Evolutionary conservation across 352 stramenopile genomes (phyloP), one percentile per base, ranked within the genome.

Genomic region (Phytopythium ostracodes): DNA sequence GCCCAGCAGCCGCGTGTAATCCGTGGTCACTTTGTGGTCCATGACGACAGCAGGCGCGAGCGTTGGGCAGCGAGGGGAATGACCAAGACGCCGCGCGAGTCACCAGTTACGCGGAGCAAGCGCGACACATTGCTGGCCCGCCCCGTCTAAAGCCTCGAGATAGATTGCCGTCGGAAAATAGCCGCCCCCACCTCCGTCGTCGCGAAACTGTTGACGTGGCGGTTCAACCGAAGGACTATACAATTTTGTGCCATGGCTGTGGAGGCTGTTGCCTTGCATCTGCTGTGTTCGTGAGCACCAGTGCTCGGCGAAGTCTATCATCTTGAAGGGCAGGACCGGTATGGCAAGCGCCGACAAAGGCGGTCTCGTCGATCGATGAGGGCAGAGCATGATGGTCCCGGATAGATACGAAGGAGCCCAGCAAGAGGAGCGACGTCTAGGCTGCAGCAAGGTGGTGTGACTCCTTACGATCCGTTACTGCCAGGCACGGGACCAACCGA

Each of bases 1-100:
- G 36, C 70, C 80, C 11, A 89, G 75, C 62, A 90, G 65, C 35
- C 85, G 79, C 29, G 85, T 94, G 74, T 94, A 94, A 66, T 94
- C 85, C 12, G 81, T 92, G 51, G 84, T 91, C 68, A 94, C 81
- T 64, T 90, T 94, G 72, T 94, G 85, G 66, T 91, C 85, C 85
- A 94, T 94, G 40, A 4, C 27, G 52, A 50, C 43, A 11, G 4
- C 11, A 17, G 24, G 5, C 2, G 44, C 44, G 10, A 22, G 44
- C 44, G 22, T 22, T 51, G n/a, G 9, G 22, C 9, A 18, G 49
- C 42, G 27, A 60, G 42, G 24, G 20, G 42, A 25, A 10, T 22
- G 8, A 5, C 42, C n/a, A 25, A 22, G 42, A 25, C 22, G 42
- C 8, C n/a, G 42, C 42, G n/a, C 42, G 18, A n/a, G 15, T 15